Percentiles rank a stretch among this genome's conserved stretches.
phyloP scores from a whole-genome alignment of 352 stramenopile genomes.

The Hyaloperonospora brassicae region DNA sequence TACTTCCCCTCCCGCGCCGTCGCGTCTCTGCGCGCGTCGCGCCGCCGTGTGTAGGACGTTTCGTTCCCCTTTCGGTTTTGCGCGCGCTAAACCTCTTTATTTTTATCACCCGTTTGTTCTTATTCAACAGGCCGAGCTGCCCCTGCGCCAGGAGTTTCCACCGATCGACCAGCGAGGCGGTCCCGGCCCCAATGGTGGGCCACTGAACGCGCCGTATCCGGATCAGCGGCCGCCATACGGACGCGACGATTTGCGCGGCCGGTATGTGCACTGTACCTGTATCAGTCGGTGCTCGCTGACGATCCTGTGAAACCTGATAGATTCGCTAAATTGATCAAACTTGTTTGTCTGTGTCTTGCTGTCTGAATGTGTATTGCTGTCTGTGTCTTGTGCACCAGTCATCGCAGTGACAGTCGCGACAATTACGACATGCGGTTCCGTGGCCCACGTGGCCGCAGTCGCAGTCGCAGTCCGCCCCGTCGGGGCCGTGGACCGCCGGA shows the following conservation, averaged over 20 bases:
- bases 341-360: background rate
- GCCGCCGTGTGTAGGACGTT: no score
- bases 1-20: no score
- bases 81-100: background rate
- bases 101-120: background rate
- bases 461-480: slow-evolving; percentile 27
- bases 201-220: slow-evolving; percentile 25
- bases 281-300: background rate
- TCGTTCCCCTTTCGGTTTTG: no score
- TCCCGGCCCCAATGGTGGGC: slow-evolving; percentile 4
- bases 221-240: slow-evolving; percentile 19
- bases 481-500: slow-evolving; percentile 10
- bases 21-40: no score
- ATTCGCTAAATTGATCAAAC: background rate
- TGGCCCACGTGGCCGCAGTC: slow-evolving; percentile 21
- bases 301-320: background rate
- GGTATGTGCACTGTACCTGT: slow-evolving; percentile 7
- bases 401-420: slow-evolving; percentile 30
- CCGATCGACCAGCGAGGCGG: slow-evolving; percentile 17
- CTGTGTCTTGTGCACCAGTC: slow-evolving; percentile 1
- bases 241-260: slow-evolving; percentile 25
- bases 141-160: slow-evolving; percentile 40
- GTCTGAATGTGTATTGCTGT: background rate
- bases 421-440: slow-evolving; percentile 28
- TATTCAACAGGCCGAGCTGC: slow-evolving; percentile 22